Percentiles rank a stretch among this genome's conserved stretches.
Conservation (phyloP, 129 eudicot genomes). For the Ambrosia trifida region DNA sequence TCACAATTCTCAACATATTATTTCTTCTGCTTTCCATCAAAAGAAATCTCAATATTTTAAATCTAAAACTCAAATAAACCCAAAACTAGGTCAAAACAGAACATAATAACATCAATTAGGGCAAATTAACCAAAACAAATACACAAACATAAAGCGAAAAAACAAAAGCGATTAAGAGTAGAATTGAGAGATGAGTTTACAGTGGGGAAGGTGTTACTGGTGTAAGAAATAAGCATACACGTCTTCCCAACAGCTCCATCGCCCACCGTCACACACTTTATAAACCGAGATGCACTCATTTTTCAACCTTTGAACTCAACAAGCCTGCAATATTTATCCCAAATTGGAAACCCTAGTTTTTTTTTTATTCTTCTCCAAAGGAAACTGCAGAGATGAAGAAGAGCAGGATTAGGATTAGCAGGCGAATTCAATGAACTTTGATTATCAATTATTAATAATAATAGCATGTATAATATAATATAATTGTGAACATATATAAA, state of each 20-base stretch:
- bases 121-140: constrained; percentile 7
- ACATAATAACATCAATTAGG: constrained; percentile 1
- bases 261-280: constrained; percentile 85
- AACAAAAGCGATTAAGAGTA: constrained; percentile 1
- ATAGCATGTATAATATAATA: too few species aligned
- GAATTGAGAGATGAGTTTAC: constrained; percentile 36
- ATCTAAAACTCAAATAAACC: not conserved
- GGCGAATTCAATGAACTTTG: constrained; percentile 6
- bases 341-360: constrained; percentile 16
- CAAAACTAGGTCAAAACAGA: constrained; percentile 10
- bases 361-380: not conserved
- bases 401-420: constrained; percentile 4
- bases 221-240: constrained; percentile 85
- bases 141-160: not conserved
- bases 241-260: constrained; percentile 91
- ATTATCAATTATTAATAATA: too few species aligned
- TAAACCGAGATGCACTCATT: constrained; percentile 81
- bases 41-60: not conserved
- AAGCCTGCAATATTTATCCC: not conserved
- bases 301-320: constrained; percentile 26
- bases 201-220: constrained; percentile 88
- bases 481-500: not conserved
- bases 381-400: constrained; percentile 11
- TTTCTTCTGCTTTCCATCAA: not conserved
- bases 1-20: too few species aligned